Base-by-base conservation (phyloP, 495 filamentous ascomycete species). In the Neurospora sp. region DNA sequence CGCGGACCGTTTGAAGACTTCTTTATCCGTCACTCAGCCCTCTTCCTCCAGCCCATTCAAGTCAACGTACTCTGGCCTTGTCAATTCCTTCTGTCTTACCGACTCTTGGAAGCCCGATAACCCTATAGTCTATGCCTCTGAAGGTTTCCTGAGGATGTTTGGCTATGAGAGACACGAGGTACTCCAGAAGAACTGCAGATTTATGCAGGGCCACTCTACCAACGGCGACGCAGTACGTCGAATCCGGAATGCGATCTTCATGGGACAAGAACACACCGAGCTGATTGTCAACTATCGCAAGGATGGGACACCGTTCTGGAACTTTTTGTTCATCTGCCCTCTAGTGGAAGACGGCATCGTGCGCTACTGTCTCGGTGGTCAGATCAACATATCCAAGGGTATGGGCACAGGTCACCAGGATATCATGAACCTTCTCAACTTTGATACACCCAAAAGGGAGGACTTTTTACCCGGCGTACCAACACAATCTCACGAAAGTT, bases 241-340 rank as follows among this genome's bases (percentile, higher is more conserved):
- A 5, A 75, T 88, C n/a, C 79, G 82, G 40, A 73, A 78, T 38
- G 79, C 85, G 2, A 79, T 88, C 20, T 76, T 82, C 0, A 70
- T 79, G 1, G 80, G 81, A 11, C 75, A 82, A 70, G 87, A 88
- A 70, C 81, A 79, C 0, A 83, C 85, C 5, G 86, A 89, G 77
- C 79, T 89, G 5, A 71, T 89, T 35, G 76, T 88, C 27, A 88
- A 88, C 71, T 82, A 86, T 71, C 83, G 81, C 66, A 86, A 86
- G 42, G 85, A 84, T 70, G 87, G 87, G 3, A 81, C 83, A 35
- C 84, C 86, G 0, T 89, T 87, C 72, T 89, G 86, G 87, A 88
- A 87, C 71, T 75, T 89, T 31, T 74, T 88, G 9, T 87, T 87
- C 71, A 76, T 85, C 39, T 83, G 86, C 39, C 87, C 87, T 0